Base-by-base conservation (phyloP, 768 basidiomycete species). In the Leucocoprinus birnbaumii region DNA sequence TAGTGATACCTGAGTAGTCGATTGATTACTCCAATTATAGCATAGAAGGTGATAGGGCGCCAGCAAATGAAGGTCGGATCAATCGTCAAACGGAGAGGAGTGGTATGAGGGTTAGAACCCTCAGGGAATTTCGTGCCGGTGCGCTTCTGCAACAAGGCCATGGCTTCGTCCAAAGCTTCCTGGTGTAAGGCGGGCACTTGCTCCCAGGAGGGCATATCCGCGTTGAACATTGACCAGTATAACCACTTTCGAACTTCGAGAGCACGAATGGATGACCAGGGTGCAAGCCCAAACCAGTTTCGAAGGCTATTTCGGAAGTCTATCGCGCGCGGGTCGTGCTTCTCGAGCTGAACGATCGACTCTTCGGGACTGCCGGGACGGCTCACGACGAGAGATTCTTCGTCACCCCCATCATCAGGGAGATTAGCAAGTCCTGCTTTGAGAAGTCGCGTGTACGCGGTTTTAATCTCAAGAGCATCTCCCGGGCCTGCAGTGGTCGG, bases 191-290 rank as follows among this genome's bases (percentile, higher is more conserved):
- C 66, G 1, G 83, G 69, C 16, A 90, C 66, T 25, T 67, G 51
- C 10, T 83, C 75, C 3, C 71, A 64, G 5, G 79, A 63, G 14
- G 86, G 85, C 27, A 89, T 72, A 37, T 83, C 75, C 3, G 79
- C 73, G 63, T 87, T 87, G 68, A 85, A 94, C 63, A 89, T 85
- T 21, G 83, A 79, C 92, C 93, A 95, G 54, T 90, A 85, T 26
- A 96, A 72, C 89, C 91, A 95, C 56, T 80, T 73, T 40, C 76
- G 76, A 53, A 91, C 71, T 65, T 92, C 82, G 37, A 79, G 71
- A 16, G 73, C 75, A 42, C 75, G 82, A 55, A 96, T 79, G 11
- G 79, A 73, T 0, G 85, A 85, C 88, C 89, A 96, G 0, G 85
- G 82, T 14, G 77, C 82, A 60, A 82, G 84, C 53, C 79, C 71